Evolutionary conservation across 176 grass and related monocot species (phyloP), one percentile per base, ranked within the genome.

Genomic region (Triticum urartu): DNA sequence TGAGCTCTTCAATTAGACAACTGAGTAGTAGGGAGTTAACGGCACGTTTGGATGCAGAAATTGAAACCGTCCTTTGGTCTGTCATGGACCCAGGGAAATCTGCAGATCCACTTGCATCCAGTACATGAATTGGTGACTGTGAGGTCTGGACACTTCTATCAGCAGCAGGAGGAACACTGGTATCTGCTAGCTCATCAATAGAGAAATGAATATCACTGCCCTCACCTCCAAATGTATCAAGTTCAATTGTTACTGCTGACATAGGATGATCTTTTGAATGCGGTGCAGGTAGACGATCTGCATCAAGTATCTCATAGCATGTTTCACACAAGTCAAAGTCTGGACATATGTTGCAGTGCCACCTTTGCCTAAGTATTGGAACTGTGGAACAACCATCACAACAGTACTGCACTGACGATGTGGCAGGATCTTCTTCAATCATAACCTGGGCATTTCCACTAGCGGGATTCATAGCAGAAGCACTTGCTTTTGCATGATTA

Each of bases 311-410:
- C 81, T 94, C 91, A 91, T 98, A 94, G 93, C 96, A 98, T 18
- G 93, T 86, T 87, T 98, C 96, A 84, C 96, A 98, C 42, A 98
- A 75, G 83, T 98, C 96, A 75, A 98, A 98, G 78, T 98, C 96
- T 79, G 93, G 96, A 83, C 96, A 98, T 74, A 94, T 82, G 79
- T 85, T 95, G 79, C 96, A 98, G 86, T 98, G 96, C 96, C 96
- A 98, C 84, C 96, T 90, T 79, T 88, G 96, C 73, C 96, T 75
- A 79, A 94, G 91, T 89, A 98, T 98, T 43, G 96, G 96, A 78
- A 98, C 96, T 62, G 93, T 95, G 68, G 96, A 98, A 82, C 96
- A 98, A 85, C 96, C 96, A 91, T 98, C 96, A 82, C 96, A 98
- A 83, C 96, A 95, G 83, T 98, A 98, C 85, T 98, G 96, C 70